Evolutionary conservation across 2,329 filamentous ascomycete species (phyloP), one percentile per base, ranked within the genome.

Genomic region (Tolypocladium tundrense): DNA sequence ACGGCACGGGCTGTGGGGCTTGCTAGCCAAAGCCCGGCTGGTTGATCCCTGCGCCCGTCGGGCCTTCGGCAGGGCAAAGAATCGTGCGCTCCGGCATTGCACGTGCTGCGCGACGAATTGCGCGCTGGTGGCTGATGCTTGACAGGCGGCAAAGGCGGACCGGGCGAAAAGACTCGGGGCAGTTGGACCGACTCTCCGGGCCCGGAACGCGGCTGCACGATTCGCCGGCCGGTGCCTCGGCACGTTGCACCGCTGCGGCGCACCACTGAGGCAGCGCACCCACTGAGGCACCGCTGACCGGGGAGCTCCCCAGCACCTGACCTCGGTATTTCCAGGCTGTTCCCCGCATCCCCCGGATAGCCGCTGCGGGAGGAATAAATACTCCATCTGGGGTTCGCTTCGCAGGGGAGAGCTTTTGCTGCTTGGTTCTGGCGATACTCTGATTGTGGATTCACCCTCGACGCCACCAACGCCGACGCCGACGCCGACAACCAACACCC

Each of bases 301-400:
- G 24, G 27, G 27, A 31, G 27, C 27, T 31, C 27, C 27, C 31
- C 21, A 45, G 42, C 42, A 4, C 43, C 43, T 31, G 43, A 68
- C 71, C 54, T 70, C 66, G 16, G 72, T 68, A 4, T 42, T n/a
- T 24, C 35, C 9, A 27, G n/a, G 13, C n/a, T 2, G 16, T 53
- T 33, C 53, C 53, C 53, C 53, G 53, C 53, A 54, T 54, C 3
- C 39, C 33, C 53, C 53, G 24, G 37, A 42, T 54, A 42, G 53
- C 53, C 53, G 53, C 53, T 2, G 21, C 24, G 21, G 37, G n/a
- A 31, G 13, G 51, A 39, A 35, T 52, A 54, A 58, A 52, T 35
- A 31, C 19, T 9, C 14, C 4, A 24, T 24, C 42, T 6, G 21
- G 21, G 45, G 1, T 50, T 39, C 10, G 39, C 1, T 7, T 13